Percentiles rank a stretch among this genome's conserved stretches.
phyloP scores from a whole-genome alignment of 1,139 yeast genomes.

The Zygosaccharomyces sapae region DNA sequence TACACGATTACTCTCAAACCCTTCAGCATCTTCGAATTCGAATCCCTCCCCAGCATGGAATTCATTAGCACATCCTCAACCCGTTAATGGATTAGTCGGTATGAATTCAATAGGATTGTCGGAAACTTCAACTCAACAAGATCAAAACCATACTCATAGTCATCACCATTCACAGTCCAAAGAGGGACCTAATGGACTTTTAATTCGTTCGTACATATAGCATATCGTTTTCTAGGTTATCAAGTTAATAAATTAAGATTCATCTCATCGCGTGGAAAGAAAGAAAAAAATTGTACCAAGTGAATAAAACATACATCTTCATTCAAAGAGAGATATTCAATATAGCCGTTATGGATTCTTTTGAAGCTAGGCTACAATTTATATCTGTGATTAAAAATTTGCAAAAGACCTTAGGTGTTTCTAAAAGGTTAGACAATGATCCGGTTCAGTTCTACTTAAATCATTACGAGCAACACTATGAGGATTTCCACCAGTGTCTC shows the following conservation, averaged over 20 bases:
- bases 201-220: slow-evolving; percentile 5
- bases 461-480: slow-evolving; percentile 32
- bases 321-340: neutral
- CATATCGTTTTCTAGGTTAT: neutral
- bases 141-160: neutral
- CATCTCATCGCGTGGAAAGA: slow-evolving; percentile 4
- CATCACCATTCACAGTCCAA: neutral
- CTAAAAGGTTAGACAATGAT: slow-evolving; percentile 18
- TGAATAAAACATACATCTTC: neutral
- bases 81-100: slow-evolving; percentile 2
- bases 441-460: slow-evolving; percentile 33
- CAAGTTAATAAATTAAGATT: neutral
- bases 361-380: slow-evolving; percentile 35
- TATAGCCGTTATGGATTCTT: slow-evolving; percentile 30
- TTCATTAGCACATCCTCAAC: slow-evolving; percentile 4
- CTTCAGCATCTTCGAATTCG: slow-evolving; percentile 6
- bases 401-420: slow-evolving; percentile 28
- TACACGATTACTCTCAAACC: slow-evolving; percentile 3
- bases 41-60: slow-evolving; percentile 4
- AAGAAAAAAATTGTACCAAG: neutral
- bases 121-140: neutral
- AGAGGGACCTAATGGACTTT: slow-evolving; percentile 3
- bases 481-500: slow-evolving; percentile 36
- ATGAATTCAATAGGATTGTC: slow-evolving; percentile 2
- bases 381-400: slow-evolving; percentile 32